Evolutionary conservation across 2,329 filamentous ascomycete genomes (phyloP), one percentile per base, ranked within the genome.

Genomic region (Anisogramma anomala): DNA sequence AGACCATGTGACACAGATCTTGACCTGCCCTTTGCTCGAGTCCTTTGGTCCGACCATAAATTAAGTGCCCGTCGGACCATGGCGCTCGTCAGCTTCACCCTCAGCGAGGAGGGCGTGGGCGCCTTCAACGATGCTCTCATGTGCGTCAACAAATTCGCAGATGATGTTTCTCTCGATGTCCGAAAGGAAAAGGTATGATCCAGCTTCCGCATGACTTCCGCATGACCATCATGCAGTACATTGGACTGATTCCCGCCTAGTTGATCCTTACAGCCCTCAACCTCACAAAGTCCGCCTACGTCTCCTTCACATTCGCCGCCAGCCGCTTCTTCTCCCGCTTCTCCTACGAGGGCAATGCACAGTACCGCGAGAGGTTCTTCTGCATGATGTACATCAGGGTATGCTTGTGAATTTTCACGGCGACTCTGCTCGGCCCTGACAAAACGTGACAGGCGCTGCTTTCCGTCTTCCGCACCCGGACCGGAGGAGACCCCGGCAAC

Each of bases 131-230:
- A 88, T 58, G 72, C 78, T 18, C 71, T 89, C 42, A 67, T 77
- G 17, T 89, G 84, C 57, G 69, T 89, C 19, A 74, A 75, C 54
- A 86, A 85, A 59, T 88, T 89, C 63, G 83, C 79, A 57, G 84
- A 89, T 51, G 75, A 81, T 33, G 82, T 89, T 15, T 82, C 77
- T 19, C 68, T 89, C 30, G 84, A 88, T 58, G 80, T 81, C 25
- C 71, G 72, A 51, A 74, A 70, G 48, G 79, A 85, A 52, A 75
- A 72, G 57, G 82, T 82, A 60, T 11, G 27, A n/a, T n/a, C n/a
- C n/a, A n/a, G n/a, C n/a, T n/a, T n/a, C n/a, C n/a, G n/a, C 4
- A 5, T 13, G 14, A 14, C 15, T 52, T 39, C 51, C 27, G 31
- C 43, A 6, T 17, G 37, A 26, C 14, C 22, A 22, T 17, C 25